Conservation (phyloP, 1,284 basidiomycete species). For the Cutaneotrichosporon cutaneum region DNA sequence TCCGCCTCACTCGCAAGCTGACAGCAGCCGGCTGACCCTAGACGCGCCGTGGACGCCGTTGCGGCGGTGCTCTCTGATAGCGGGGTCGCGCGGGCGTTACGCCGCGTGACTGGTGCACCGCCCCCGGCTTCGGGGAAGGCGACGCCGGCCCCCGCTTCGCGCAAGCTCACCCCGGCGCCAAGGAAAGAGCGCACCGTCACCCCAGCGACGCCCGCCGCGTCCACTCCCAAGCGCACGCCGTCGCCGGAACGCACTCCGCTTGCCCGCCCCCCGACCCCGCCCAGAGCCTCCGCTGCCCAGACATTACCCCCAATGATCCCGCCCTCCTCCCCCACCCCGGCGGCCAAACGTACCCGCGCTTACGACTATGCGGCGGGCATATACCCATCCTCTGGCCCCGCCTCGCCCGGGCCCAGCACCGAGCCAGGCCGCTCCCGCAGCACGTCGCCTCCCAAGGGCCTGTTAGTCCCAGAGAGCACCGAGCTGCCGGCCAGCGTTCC, state of each 20-base stretch:
- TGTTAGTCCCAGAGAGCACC: not conserved
- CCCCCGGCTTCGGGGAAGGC: slow-evolving; percentile 13
- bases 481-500: not conserved
- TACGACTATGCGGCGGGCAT: slow-evolving; percentile 17
- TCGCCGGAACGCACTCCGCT: slow-evolving; percentile 15
- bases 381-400: slow-evolving; percentile 10
- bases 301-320: slow-evolving; percentile 6
- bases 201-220: not conserved
- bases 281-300: not conserved
- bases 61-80: slow-evolving; percentile 21
- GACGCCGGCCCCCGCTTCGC: slow-evolving; percentile 6
- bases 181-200: not conserved
- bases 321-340: slow-evolving; percentile 22
- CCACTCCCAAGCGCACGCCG: not conserved
- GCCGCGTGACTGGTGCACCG: slow-evolving; percentile 18
- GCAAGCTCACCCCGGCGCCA: not conserved
- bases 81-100: slow-evolving; percentile 18
- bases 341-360: slow-evolving; percentile 3
- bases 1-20: too few relatives aligned
- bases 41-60: slow-evolving; percentile 10
- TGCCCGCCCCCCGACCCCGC: slow-evolving; percentile 11
- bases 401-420: not conserved
- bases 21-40: slow-evolving; percentile 1
- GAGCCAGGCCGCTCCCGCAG: not conserved
- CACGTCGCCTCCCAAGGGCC: not conserved